These are phyloP conservation scores for Paecilomyces formosus DNA, from an alignment of 2,329 filamentous ascomycete genomes.

Conservation along the genomic window DNA sequence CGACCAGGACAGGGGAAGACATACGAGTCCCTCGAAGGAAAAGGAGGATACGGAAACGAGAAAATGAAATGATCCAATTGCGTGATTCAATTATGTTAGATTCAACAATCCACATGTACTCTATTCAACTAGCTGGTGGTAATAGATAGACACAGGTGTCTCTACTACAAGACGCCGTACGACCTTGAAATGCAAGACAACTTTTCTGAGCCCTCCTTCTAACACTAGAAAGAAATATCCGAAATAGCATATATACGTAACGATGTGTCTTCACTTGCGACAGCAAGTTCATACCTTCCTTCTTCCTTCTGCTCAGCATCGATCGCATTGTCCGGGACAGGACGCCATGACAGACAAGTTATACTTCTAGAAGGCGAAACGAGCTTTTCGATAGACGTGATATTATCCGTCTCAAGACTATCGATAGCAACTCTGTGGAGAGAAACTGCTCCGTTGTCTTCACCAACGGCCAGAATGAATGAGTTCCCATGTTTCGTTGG, in stretches of 20 bases:
- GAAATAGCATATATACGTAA: constrained; percentile 32
- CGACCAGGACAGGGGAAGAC: constrained; percentile 43
- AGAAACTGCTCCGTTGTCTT: constrained; percentile 40
- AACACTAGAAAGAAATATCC: constrained; percentile 18
- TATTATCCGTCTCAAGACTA: constrained; percentile 19
- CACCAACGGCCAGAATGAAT: constrained; percentile 37
- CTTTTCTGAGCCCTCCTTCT: background rate
- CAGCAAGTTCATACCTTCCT: constrained; percentile 29
- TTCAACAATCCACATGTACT: background rate
- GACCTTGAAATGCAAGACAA: constrained; percentile 2
- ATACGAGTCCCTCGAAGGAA: constrained; percentile 49
- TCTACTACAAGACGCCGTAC: background rate
- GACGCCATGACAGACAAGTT: constrained; percentile 63
- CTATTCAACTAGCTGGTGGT: background rate
- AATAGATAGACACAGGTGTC: background rate
- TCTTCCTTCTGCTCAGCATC: constrained; percentile 3
- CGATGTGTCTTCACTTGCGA: constrained; percentile 40
- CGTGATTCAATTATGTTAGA: background rate
- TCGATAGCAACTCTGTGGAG: constrained; percentile 31
- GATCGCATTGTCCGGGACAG: constrained; percentile 18
- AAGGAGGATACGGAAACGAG: constrained; percentile 58
- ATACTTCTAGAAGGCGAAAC: constrained; percentile 57
- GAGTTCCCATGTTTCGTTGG: constrained; percentile 17
- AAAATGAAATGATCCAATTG: constrained; percentile 19
- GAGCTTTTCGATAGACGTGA: constrained; percentile 23